Conservation (phyloP, 2,329 filamentous ascomycete genomes). For the Aspergillaceae sp. region DNA sequence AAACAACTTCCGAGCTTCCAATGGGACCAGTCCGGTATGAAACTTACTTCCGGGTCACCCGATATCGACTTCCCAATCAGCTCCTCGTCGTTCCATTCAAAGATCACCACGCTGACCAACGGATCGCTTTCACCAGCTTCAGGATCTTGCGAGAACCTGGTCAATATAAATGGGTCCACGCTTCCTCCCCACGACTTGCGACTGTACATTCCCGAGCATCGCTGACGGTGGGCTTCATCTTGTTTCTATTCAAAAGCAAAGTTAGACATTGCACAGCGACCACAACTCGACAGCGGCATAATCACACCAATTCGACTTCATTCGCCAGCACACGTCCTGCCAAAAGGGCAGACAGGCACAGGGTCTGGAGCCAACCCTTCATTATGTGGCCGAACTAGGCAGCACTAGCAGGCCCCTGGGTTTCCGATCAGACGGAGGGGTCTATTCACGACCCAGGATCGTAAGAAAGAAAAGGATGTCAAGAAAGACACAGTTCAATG, state of each 20-base stretch:
- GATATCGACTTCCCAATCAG: conserved; percentile 63
- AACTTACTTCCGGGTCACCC: conserved; percentile 46
- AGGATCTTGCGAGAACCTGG: conserved; percentile 62
- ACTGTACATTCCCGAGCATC: conserved; percentile 92
- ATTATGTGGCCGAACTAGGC: conserved; percentile 19
- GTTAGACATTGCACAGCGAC: neutral
- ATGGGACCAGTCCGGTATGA: neutral
- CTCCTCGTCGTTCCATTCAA: conserved; percentile 82
- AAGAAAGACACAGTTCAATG: neutral
- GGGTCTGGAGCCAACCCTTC: conserved; percentile 32
- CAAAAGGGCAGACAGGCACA: conserved; percentile 30
- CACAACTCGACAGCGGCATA: neutral
- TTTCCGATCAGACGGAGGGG: conserved; percentile 8
- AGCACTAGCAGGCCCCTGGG: conserved; percentile 12
- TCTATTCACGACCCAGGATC: conserved; percentile 9
- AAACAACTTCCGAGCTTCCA: conserved; percentile 6
- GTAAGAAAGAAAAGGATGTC: conserved; percentile 9
- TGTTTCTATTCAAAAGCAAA: conserved; percentile 51
- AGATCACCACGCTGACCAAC: conserved; percentile 75
- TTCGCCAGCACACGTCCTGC: conserved; percentile 34
- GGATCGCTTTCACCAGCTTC: conserved; percentile 58
- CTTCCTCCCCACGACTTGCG: conserved; percentile 78
- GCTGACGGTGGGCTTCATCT: conserved; percentile 65
- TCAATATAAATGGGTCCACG: conserved; percentile 78
- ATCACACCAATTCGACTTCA: conserved; percentile 38